These are phyloP conservation scores for Penicilliopsis zonata DNA, from an alignment of 495 filamentous ascomycete genomes.

Conservation along the genomic window DNA sequence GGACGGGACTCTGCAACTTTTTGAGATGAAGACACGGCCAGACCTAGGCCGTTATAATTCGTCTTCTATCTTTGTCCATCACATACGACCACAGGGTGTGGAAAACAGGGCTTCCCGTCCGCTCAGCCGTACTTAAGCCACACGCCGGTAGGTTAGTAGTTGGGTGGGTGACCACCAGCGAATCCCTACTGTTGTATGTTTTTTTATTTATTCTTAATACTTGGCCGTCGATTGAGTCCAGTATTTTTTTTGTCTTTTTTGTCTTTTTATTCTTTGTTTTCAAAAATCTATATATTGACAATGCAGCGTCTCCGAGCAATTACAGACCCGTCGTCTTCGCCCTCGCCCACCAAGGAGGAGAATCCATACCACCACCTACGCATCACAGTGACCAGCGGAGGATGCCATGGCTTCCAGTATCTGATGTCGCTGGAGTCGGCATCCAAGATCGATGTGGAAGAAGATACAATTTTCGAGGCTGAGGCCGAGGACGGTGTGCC, in stretches of 20 bases:
- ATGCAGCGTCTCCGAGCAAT: slow-evolving; percentile 56
- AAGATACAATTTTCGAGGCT: slow-evolving; percentile 57
- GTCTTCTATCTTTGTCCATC: slow-evolving; percentile 2
- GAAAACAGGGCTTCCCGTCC: slow-evolving; percentile 39
- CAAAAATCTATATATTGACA: slow-evolving; percentile 7
- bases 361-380: slow-evolving; percentile 79
- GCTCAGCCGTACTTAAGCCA: slow-evolving; percentile 40
- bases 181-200: slow-evolving; percentile 40
- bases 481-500: slow-evolving; percentile 10
- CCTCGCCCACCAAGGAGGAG: slow-evolving; percentile 44
- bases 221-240: too few species aligned
- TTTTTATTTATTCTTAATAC: slow-evolving; percentile 13
- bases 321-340: slow-evolving; percentile 30
- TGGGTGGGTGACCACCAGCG: slow-evolving; percentile 39
- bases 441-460: slow-evolving; percentile 47
- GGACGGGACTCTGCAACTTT: background rate
- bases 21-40: background rate
- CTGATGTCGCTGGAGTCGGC: slow-evolving; percentile 70
- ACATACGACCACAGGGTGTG: slow-evolving; percentile 41
- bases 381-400: slow-evolving; percentile 81
- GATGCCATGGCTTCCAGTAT: slow-evolving; percentile 98
- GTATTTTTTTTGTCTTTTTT: slow-evolving; percentile 17
- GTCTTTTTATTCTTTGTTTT: slow-evolving; percentile 3
- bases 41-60: slow-evolving; percentile 5
- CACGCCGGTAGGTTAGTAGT: slow-evolving; percentile 39